Evolutionary conservation across 2,329 filamentous ascomycete genomes (phyloP), one percentile per base, ranked within the genome.

Genomic region (Talaromyces sp.): DNA sequence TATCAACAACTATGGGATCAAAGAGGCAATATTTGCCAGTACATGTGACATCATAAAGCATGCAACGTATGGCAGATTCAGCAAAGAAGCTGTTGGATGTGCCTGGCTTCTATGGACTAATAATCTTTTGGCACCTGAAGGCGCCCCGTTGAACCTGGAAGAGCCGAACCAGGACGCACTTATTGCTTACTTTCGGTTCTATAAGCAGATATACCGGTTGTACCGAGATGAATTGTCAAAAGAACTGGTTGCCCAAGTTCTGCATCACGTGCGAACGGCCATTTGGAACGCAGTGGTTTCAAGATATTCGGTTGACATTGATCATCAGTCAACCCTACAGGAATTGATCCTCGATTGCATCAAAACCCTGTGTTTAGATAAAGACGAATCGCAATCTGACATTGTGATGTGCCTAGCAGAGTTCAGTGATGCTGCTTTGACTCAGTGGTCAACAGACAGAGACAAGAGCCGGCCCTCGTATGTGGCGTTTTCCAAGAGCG

Each of bases 401-500:
- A 75, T 79, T 29, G 67, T 80, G 38, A 61, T 69, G 27, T 79
- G 75, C 65, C 84, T 93, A 10, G 86, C 92, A 1, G 86, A 91
- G 59, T 88, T 96, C 66, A 85, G 88, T 8, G 84, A 86, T 2
- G 81, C 96, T 38, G 89, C 79, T 22, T 70, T 80, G 40, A 72
- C 73, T 6, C 76, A 73, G 67, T 78, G 77, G 74, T 79, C 65
- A 63, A 72, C 67, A 25, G 76, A 67, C 64, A 78, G 68, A 64
- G 76, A 75, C 69, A 75, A 71, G 60, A 76, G 80, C 60, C 87
- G 87, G 65, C 90, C 92, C 6, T 96, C 92, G 0, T 98, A 93
- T 73, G 88, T 99, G 64, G 94, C 95, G 38, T 86, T 98, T 73
- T 92, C 93, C 1, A 96, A 95, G 76, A 86, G 87, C 22, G 88